Evolutionary conservation across 2,329 filamentous ascomycete species (phyloP), one percentile per base, ranked within the genome.

Genomic region (Helminthosporium solani): DNA sequence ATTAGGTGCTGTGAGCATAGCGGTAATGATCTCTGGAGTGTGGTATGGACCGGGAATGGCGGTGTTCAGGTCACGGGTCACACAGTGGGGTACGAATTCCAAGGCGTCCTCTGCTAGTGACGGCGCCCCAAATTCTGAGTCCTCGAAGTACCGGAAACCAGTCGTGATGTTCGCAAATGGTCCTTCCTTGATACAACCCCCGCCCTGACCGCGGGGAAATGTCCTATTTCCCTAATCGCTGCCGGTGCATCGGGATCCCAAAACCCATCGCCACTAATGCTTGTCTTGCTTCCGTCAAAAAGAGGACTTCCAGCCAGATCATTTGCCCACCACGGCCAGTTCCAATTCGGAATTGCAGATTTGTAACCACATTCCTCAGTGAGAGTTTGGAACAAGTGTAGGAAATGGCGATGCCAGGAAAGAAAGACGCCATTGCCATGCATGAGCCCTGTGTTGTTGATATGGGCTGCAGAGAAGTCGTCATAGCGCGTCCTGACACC

Each of bases 251-350:
- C 63, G 40, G 58, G 68, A 11, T n/a, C n/a, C n/a, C n/a, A n/a
- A n/a, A 57, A 64, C 25, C 78, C 78, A 48, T 80, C 76, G 19
- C 77, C 75, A 25, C 73, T 54, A 55, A 69, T 63, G 14, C 72
- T 68, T 43, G 72, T 76, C 20, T 70, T 73, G 43, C 74, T 76
- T 40, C 81, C 80, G 53, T 81, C 78, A 51, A 83, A 82, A 42
- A 83, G 61, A 12, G 78, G 77, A 77, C 43, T 71, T 66, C 52
- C 44, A 16, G 3, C 47, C 41, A 23, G 15, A 23, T 33, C 79
- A 3, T 63, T 47, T 3, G 70, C 63, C 56, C 71, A 74, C 18
- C 72, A 70, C 9, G 68, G 73, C 76, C 78, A 82, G 60, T 81
- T 75, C 71, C 75, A 78, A 66, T 79, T 80, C 1, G 72, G 73